phyloP scores from a whole-genome alignment of 306 rosid genomes.

The Trichosanthes truncata region DNA sequence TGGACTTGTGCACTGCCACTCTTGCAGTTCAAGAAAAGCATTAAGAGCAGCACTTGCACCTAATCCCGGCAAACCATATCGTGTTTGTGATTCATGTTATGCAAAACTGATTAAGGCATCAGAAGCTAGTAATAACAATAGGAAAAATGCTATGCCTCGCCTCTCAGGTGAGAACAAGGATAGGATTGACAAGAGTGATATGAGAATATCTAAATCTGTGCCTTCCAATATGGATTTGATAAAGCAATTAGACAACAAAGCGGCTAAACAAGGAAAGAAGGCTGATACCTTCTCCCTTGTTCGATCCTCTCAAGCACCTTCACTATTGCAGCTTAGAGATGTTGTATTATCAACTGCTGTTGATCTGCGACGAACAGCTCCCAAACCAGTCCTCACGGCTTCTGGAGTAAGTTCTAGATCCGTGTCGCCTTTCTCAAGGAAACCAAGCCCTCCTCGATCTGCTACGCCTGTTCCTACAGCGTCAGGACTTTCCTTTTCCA shows the following conservation, averaged over 20 bases:
- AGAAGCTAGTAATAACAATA: constrained; percentile 46
- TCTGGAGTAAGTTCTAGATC: constrained; percentile 84
- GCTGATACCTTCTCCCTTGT: constrained; percentile 73
- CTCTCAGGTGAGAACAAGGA: constrained; percentile 95
- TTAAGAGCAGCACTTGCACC: constrained; percentile 87
- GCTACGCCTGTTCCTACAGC: constrained; percentile 94
- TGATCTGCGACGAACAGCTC: constrained; percentile 67
- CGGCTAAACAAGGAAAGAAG: constrained; percentile 93
- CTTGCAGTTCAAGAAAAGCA: constrained; percentile 92
- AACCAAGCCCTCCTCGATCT: constrained; percentile 92
- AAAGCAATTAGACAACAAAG: constrained; percentile 90
- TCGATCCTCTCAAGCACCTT: constrained; percentile 66
- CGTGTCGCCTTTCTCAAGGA: constrained; percentile 84
- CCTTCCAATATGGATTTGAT: constrained; percentile 91
- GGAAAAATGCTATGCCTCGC: constrained; percentile 67
- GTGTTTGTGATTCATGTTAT: constrained; percentile 91
- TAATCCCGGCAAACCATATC: constrained; percentile 71
- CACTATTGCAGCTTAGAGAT: constrained; percentile 80
- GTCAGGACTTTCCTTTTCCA: constrained; percentile 88
- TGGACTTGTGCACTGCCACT: constrained; percentile 98
- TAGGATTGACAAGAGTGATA: constrained; percentile 75
- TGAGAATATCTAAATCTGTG: constrained; percentile 56
- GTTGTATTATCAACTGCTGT: constrained; percentile 60
- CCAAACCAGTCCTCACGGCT: constrained; percentile 60
- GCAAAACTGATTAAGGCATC: constrained; percentile 76